A percentile compares a stretch with the other conserved stretches of the same genome.
phyloP scores from a whole-genome alignment of 2,329 filamentous ascomycete genomes.

The Pseudocercospora crystallina region DNA sequence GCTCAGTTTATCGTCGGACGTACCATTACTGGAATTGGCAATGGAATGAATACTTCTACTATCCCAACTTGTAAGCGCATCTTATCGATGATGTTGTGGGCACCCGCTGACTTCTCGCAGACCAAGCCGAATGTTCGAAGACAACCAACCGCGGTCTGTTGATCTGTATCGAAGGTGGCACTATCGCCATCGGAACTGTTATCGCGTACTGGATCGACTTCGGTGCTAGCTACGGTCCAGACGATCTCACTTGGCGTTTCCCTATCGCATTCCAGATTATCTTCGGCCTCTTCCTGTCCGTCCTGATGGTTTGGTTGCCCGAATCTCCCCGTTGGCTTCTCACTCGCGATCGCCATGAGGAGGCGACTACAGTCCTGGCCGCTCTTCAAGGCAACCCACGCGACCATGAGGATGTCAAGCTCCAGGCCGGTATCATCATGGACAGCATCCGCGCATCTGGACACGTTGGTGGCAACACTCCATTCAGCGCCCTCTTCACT shows the following conservation, averaged over 20 bases:
- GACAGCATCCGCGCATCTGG: constrained; percentile 17
- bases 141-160: constrained; percentile 60
- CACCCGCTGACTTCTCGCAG: constrained; percentile 22
- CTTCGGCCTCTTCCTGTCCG: constrained; percentile 47
- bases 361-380: constrained; percentile 52
- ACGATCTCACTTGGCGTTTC: constrained; percentile 50
- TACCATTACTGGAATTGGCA: constrained; percentile 55
- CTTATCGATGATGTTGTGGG: no score
- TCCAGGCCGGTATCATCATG: constrained; percentile 28
- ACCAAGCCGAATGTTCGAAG: constrained; percentile 54
- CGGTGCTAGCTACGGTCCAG: constrained; percentile 40
- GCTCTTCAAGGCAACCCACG: constrained; percentile 48
- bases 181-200: constrained; percentile 52
- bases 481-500: constrained; percentile 57
- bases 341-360: constrained; percentile 46
- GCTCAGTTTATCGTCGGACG: constrained; percentile 56
- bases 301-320: constrained; percentile 45
- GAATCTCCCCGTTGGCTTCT: constrained; percentile 50
- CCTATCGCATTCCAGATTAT: constrained; percentile 55
- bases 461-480: constrained; percentile 41
- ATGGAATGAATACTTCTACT: constrained; percentile 57
- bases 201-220: constrained; percentile 56
- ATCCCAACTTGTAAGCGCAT: constrained; percentile 43
- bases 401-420: constrained; percentile 61
- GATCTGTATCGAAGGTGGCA: constrained; percentile 60